Percentiles rank a stretch among this genome's conserved stretches.
These are phyloP conservation scores for Globisporangium mamillatum DNA, from an alignment of 352 stramenopile species.

Conservation along the genomic window DNA sequence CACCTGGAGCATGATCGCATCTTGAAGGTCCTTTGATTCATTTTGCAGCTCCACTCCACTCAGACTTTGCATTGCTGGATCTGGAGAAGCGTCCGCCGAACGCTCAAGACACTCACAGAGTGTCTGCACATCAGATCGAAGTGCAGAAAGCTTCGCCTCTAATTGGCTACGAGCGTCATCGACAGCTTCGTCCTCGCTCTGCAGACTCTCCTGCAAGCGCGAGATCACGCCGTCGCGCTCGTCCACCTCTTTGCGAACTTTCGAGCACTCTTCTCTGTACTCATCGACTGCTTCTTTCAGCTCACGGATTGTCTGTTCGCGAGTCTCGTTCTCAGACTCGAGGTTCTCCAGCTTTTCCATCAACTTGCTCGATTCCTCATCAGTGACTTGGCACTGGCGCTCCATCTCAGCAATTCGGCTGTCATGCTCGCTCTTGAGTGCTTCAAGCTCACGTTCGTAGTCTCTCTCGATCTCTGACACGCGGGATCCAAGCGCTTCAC, in stretches of 20 bases:
- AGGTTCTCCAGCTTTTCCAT: neutral
- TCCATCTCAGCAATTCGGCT: constrained; percentile 6
- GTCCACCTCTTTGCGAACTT: neutral
- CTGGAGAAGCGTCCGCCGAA: neutral
- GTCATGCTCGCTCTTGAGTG: constrained; percentile 2
- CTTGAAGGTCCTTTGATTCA: neutral
- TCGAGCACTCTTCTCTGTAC: constrained; percentile 5
- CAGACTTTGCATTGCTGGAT: neutral
- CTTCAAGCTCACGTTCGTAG: constrained; percentile 2
- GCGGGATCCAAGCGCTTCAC: constrained; percentile 7
- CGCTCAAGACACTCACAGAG: neutral
- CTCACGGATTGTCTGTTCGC: constrained; percentile 6
- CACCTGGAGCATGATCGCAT: constrained; percentile 16
- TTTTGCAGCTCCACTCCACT: neutral
- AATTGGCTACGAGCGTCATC: constrained; percentile 10
- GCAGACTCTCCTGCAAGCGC: constrained; percentile 19
- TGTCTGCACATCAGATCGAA: constrained; percentile 8
- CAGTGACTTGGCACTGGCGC: neutral
- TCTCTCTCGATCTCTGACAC: constrained; percentile 4
- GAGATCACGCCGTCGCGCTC: constrained; percentile 8
- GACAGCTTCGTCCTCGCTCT: constrained; percentile 15
- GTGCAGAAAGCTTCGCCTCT: neutral
- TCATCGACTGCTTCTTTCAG: constrained; percentile 16
- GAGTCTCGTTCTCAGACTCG: neutral
- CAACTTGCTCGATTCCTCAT: constrained; percentile 13